Conservation (phyloP, 139 green algal genomes). For the Chlamydomonas urium region DNA sequence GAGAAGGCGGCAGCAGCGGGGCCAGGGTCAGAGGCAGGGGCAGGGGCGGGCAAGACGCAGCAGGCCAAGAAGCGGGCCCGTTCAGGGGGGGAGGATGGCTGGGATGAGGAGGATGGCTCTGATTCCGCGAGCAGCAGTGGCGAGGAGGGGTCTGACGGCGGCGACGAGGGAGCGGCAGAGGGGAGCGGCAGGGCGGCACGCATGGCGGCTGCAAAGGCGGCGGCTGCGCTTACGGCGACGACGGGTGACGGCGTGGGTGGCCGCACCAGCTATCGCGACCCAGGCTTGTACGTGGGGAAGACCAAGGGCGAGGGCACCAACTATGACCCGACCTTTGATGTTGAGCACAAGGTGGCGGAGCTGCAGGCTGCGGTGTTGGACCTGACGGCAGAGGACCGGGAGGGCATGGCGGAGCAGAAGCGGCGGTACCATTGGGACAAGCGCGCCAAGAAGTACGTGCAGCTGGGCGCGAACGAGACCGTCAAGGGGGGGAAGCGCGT, state of each 20-base stretch:
- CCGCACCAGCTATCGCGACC: constrained; percentile 51
- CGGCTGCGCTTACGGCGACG: constrained; percentile 15
- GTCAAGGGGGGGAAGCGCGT: constrained; percentile 28
- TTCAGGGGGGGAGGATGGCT: no score
- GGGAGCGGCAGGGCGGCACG: neutral
- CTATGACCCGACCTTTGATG: constrained; percentile 35
- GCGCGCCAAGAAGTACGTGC: constrained; percentile 65
- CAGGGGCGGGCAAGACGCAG: no score
- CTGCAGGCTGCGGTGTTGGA: constrained; percentile 69
- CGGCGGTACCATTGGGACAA: constrained; percentile 79
- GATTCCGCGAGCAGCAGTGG: no score
- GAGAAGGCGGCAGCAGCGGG: no score
- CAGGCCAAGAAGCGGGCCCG: no score
- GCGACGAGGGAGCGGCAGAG: no score
- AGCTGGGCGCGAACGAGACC: constrained; percentile 44
- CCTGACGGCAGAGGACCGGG: constrained; percentile 68
- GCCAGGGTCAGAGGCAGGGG: no score
- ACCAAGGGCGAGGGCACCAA: constrained; percentile 24
- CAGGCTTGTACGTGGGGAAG: constrained; percentile 38
- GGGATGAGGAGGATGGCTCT: no score
- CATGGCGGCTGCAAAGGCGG: no score
- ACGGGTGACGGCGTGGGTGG: constrained; percentile 23
- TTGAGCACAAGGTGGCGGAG: constrained; percentile 37
- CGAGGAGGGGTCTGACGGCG: no score
- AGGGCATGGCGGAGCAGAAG: constrained; percentile 20